Percentiles rank a stretch among this genome's conserved stretches.
phyloP scores from a whole-genome alignment of 78 protist species.

The Chrysochromulina parva region DNA sequence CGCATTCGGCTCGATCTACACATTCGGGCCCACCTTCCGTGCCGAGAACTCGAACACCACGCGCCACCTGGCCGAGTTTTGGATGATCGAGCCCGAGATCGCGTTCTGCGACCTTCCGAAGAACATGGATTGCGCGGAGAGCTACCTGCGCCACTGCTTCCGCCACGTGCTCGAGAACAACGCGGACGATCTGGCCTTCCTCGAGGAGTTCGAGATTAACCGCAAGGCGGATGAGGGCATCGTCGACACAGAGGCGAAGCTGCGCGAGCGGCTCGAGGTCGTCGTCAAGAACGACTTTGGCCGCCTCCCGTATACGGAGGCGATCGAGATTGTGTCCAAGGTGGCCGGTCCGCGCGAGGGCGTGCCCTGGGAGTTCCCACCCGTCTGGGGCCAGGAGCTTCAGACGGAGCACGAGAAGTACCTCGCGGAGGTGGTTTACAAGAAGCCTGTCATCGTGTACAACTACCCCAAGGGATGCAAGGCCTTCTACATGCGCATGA shows the following conservation, averaged over 20 bases:
- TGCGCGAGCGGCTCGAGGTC: not conserved
- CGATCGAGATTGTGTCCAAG: conserved; percentile 36
- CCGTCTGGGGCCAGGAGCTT: conserved; percentile 56
- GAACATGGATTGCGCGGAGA: conserved; percentile 68
- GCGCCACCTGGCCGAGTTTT: conserved; percentile 88
- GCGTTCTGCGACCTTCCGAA: conserved; percentile 70
- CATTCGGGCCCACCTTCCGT: conserved; percentile 75
- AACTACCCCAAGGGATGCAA: conserved; percentile 50
- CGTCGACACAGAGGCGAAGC: not conserved
- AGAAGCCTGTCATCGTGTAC: conserved; percentile 26
- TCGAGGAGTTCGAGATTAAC: not conserved
- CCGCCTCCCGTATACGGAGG: conserved; percentile 65
- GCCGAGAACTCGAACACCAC: conserved; percentile 38
- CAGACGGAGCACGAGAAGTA: conserved; percentile 81
- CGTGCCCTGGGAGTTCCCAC: not conserved
- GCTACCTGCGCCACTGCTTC: not conserved
- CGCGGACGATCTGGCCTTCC: conserved; percentile 27
- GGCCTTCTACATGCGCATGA: conserved; percentile 79
- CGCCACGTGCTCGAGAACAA: not conserved
- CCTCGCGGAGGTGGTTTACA: conserved; percentile 31
- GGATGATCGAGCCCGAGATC: conserved; percentile 90
- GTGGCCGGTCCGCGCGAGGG: not conserved
- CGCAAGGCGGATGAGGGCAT: not conserved
- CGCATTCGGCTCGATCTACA: conserved; percentile 51
- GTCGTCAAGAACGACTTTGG: conserved; percentile 2